Evolutionary conservation across 495 filamentous ascomycete genomes (phyloP).

Genomic region (Clavariopsis aquatica): DNA sequence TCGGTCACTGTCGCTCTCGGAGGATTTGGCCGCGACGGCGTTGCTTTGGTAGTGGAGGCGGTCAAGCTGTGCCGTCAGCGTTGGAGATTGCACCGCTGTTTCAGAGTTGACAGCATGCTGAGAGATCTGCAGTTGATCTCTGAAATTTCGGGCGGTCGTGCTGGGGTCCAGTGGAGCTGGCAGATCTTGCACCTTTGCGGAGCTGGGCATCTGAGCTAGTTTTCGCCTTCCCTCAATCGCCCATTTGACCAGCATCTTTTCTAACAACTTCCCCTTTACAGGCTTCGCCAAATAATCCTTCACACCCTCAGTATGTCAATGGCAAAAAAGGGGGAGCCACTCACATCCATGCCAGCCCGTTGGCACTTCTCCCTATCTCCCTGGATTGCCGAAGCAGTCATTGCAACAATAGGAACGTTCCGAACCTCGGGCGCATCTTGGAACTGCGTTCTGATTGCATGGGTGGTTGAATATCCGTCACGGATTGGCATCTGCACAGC

Average conservation of each 20-base stretch:
- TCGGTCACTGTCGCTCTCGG: conserved; percentile 39
- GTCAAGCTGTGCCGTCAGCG: conserved; percentile 25
- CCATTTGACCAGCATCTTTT: conserved; percentile 66
- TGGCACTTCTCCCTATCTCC: conserved; percentile 79
- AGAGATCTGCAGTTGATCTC: conserved; percentile 23
- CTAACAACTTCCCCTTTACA: conserved; percentile 65
- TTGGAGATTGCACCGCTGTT: conserved; percentile 26
- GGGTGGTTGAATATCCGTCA: conserved; percentile 73
- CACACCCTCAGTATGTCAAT: conserved; percentile 13
- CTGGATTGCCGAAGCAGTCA: conserved; percentile 80
- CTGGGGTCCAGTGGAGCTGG: conserved; percentile 7
- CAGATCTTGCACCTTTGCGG: conserved; percentile 22
- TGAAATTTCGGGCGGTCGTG: conserved; percentile 11
- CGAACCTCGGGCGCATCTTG: conserved; percentile 51
- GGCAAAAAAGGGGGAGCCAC: conserved; percentile 2
- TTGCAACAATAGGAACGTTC: conserved; percentile 71
- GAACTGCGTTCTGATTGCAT: conserved; percentile 67
- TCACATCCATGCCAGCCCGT: conserved; percentile 70
- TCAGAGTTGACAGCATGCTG: conserved; percentile 21
- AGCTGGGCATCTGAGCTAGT: conserved; percentile 9
- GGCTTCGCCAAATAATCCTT: conserved; percentile 77
- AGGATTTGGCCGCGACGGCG: conserved; percentile 13
- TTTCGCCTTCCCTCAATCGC: conserved; percentile 43
- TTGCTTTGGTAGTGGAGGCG: conserved; percentile 38
- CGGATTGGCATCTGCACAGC: conserved; percentile 31